phyloP scores from a whole-genome alignment of 495 filamentous ascomycete genomes.

The Neurospora sp. region DNA sequence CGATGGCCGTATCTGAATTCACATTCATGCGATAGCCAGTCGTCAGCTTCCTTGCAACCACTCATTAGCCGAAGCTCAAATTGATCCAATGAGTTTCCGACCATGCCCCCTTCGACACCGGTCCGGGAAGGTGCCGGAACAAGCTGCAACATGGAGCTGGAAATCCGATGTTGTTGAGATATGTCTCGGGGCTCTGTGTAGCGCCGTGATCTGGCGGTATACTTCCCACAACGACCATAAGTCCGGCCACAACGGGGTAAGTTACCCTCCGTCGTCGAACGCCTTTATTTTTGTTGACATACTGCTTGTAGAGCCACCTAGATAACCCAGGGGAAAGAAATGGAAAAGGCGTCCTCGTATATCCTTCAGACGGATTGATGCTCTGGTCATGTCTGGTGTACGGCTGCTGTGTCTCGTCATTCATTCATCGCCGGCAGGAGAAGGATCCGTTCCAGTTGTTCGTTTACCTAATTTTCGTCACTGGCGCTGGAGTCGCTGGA shows the following conservation, averaged over 20 bases:
- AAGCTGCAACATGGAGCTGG: neutral
- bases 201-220: constrained; percentile 16
- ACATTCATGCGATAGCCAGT: neutral
- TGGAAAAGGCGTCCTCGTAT: constrained; percentile 11
- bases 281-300: neutral
- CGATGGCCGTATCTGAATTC: neutral
- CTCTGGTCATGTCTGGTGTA: constrained; percentile 34
- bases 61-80: neutral
- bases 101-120: constrained; percentile 7
- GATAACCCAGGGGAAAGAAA: neutral
- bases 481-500: constrained; percentile 20
- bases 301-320: neutral
- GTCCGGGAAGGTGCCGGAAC: neutral
- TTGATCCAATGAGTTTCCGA: constrained; percentile 6
- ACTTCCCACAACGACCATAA: constrained; percentile 10
- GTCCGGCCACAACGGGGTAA: neutral
- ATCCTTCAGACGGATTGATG: constrained; percentile 28
- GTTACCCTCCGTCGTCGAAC: neutral
- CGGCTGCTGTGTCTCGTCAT: constrained; percentile 38
- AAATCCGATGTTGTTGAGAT: constrained; percentile 12
- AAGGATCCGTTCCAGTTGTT: constrained; percentile 28
- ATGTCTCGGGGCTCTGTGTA: constrained; percentile 10
- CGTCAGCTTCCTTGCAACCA: neutral
- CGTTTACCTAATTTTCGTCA: constrained; percentile 26
- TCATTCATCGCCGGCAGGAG: constrained; percentile 29